These are phyloP conservation scores for Lasiosphaeria hispida DNA, from an alignment of 495 filamentous ascomycete genomes.

Conservation along the genomic window DNA sequence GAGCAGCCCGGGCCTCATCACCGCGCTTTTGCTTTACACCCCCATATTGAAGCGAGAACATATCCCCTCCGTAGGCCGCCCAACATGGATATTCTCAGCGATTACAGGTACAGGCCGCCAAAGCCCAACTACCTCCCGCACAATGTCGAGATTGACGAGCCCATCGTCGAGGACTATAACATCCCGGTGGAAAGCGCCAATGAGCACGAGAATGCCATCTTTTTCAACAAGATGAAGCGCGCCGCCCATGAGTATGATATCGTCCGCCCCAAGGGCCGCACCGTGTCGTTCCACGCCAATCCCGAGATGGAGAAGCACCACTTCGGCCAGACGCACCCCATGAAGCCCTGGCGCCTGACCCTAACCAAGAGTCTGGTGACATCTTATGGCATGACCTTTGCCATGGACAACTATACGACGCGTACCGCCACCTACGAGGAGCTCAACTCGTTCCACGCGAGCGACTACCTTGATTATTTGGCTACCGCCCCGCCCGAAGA, in stretches of 20 bases:
- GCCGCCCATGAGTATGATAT: slow-evolving; percentile 73
- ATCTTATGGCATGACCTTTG: slow-evolving; percentile 89
- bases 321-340: slow-evolving; percentile 91
- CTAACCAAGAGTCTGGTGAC: slow-evolving; percentile 92
- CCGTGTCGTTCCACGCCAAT: slow-evolving; percentile 95
- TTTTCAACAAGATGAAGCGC: slow-evolving; percentile 62
- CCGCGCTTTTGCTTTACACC: not conserved
- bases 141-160: slow-evolving; percentile 40
- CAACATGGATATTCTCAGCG: slow-evolving; percentile 27
- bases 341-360: slow-evolving; percentile 98
- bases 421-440: slow-evolving; percentile 83
- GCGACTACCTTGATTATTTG: slow-evolving; percentile 88
- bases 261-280: slow-evolving; percentile 73
- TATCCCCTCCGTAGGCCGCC: not conserved
- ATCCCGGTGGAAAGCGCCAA: slow-evolving; percentile 50
- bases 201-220: slow-evolving; percentile 57
- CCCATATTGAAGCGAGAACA: not conserved
- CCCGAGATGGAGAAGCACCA: slow-evolving; percentile 94
- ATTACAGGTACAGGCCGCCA: slow-evolving; percentile 38
- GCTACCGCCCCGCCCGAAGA: slow-evolving; percentile 50
- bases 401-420: slow-evolving; percentile 89
- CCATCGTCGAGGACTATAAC: slow-evolving; percentile 70
- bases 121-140: slow-evolving; percentile 52
- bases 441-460: slow-evolving; percentile 78
- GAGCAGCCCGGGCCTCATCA: too few relatives aligned